Conservation (phyloP, 2,329 filamentous ascomycete species). For the Aspergillus felis region DNA sequence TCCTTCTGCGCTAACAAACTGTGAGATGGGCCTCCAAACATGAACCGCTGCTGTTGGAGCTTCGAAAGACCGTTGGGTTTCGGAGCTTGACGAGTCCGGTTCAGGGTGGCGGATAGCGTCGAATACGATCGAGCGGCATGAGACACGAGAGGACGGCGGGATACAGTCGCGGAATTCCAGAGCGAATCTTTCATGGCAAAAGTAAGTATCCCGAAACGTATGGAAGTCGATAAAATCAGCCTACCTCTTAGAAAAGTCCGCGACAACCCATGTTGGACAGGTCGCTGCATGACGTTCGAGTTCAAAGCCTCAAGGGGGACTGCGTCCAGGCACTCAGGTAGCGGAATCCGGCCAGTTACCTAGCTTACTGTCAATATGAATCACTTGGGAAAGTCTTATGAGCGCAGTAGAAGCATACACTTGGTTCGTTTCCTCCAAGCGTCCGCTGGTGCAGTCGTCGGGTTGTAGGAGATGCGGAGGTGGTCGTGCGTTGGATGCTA, state of each 20-base stretch:
- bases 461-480: conserved; percentile 9
- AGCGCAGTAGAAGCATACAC: conserved; percentile 16
- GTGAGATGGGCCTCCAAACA: conserved; percentile 42
- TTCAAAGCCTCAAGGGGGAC: conserved; percentile 24
- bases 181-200: conserved; percentile 8
- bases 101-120: conserved; percentile 27
- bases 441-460: conserved; percentile 12
- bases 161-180: conserved; percentile 16
- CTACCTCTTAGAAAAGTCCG: conserved; percentile 20
- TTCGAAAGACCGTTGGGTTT: conserved; percentile 22
- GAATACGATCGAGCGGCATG: conserved; percentile 30
- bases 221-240: background rate
- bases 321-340: conserved; percentile 26
- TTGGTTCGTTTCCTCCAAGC: conserved; percentile 12
- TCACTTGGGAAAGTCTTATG: background rate
- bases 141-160: conserved; percentile 10
- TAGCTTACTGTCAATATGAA: conserved; percentile 9
- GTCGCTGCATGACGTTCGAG: conserved; percentile 14
- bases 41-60: conserved; percentile 33
- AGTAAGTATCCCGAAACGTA: background rate
- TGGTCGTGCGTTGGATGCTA: conserved; percentile 21
- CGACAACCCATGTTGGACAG: conserved; percentile 15
- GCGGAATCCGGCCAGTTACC: conserved; percentile 7
- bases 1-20: conserved; percentile 78
- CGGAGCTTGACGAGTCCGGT: conserved; percentile 19